phyloP scores from a whole-genome alignment of 768 basidiomycete species.

The Mycena vitilis region DNA sequence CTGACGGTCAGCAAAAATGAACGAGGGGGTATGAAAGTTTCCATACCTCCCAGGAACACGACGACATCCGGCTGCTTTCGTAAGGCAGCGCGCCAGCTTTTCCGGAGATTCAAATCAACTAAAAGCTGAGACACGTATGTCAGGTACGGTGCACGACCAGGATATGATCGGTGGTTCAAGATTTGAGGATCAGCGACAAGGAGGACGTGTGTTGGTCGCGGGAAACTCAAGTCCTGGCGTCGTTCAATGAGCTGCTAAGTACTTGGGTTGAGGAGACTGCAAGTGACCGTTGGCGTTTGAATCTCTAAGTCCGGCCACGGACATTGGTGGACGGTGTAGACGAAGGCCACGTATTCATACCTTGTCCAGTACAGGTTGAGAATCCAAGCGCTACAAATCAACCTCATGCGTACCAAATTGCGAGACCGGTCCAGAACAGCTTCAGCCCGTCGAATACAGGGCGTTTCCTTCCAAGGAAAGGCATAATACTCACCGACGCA shows the following conservation, averaged over 20 bases:
- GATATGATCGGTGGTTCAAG: slow-evolving; percentile 80
- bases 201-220: slow-evolving; percentile 65
- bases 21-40: not conserved
- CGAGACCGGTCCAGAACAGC: slow-evolving; percentile 67
- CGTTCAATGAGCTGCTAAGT: slow-evolving; percentile 4
- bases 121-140: slow-evolving; percentile 71
- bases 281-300: slow-evolving; percentile 42
- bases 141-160: slow-evolving; percentile 63
- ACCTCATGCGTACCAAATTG: slow-evolving; percentile 70
- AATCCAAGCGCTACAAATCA: slow-evolving; percentile 44
- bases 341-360: slow-evolving; percentile 75
- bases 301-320: slow-evolving; percentile 68
- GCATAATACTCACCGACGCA: not conserved
- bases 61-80: slow-evolving; percentile 74
- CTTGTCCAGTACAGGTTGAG: slow-evolving; percentile 39
- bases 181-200: slow-evolving; percentile 92
- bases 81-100: slow-evolving; percentile 81
- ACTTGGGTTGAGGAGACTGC: slow-evolving; percentile 9
- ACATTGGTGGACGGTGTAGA: slow-evolving; percentile 59
- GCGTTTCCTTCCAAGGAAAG: slow-evolving; percentile 35
- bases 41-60: slow-evolving; percentile 73
- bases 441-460: slow-evolving; percentile 61
- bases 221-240: slow-evolving; percentile 16
- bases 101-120: slow-evolving; percentile 86
- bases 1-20: not conserved